Base-by-base conservation (phyloP, 345 rosid genomes). In the Eucalyptus sideroxylon region DNA sequence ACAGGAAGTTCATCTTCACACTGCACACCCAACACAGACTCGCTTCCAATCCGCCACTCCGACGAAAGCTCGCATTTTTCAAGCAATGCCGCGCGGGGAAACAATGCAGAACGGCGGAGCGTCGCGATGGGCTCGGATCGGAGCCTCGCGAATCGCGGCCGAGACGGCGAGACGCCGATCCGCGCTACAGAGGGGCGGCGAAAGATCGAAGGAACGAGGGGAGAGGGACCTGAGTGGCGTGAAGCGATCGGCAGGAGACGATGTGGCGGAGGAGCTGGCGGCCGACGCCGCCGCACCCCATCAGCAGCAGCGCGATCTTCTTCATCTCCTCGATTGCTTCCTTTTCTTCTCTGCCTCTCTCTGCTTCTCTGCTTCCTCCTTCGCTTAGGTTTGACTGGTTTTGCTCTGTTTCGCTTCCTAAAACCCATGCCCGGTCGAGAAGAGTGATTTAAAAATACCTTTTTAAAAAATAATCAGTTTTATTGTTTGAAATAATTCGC, bases 261-360 rank as follows among this genome's bases (percentile, higher is more conserved):
- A 95, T 95, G 95, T 96, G 99, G 60, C 92, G 96, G 90, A 97
- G 96, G 89, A 98, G 95, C 50, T 96, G 95, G 16, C 98, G 96
- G 50, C 99, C 99, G 82, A 98, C 99, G 89, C 97, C 98, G 72
- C 99, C 99, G 42, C 98, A 95, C 2, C 98, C 99, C 93, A 96
- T 91, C 88, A 96, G 92, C 91, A 98, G 88, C 92, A 96, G 56
- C 85, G 99, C 92, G 56, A 97, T 97, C 34, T 80, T 89, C 96
- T 96, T 98, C 98, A 93, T 96, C 65, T 89, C 40, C 65, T 89
- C 40, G 0, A 21, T 19, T 19, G 83, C 83, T 72, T 30, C 81
- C 47, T 51, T 27, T 55, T 26, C 69, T 30, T 60, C 53, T 49
- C 49, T n/a, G 65, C 49, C 2, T 27, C 31, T 31, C 37, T n/a